These are phyloP conservation scores for Paraconiothyrium sp. DNA, from an alignment of 2,329 filamentous ascomycete genomes.

Conservation along the genomic window DNA sequence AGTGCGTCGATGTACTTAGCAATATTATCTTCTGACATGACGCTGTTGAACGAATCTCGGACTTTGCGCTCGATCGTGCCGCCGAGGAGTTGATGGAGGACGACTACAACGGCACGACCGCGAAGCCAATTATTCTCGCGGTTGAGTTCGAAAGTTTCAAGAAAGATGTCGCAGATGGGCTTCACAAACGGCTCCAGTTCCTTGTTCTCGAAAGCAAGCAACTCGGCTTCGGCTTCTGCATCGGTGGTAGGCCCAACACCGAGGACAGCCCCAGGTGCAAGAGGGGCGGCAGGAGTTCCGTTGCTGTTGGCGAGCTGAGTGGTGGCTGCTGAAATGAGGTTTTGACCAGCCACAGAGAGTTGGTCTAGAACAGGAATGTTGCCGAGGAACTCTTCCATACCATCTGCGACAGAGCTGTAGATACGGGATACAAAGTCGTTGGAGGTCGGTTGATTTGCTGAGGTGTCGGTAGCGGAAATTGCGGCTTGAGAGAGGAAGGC, in stretches of 20 bases:
- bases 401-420: conserved; percentile 96
- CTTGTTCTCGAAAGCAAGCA: conserved; percentile 84
- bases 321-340: conserved; percentile 79
- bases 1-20: conserved; percentile 77
- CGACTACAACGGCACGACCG: conserved; percentile 92
- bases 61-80: conserved; percentile 97
- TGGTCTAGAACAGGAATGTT: conserved; percentile 97
- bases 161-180: conserved; percentile 96
- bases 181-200: conserved; percentile 96
- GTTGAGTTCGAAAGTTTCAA: conserved; percentile 94
- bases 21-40: conserved; percentile 81
- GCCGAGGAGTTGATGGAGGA: conserved; percentile 92
- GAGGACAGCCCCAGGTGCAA: conserved; percentile 40
- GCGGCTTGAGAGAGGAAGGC: conserved; percentile 90
- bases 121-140: conserved; percentile 97
- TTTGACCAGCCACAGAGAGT: conserved; percentile 90
- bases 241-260: conserved; percentile 61
- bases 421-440: conserved; percentile 89
- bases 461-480: conserved; percentile 73
- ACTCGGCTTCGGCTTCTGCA: conserved; percentile 88
- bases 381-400: conserved; percentile 96
- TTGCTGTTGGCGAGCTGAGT: conserved; percentile 57
- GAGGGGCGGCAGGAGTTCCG: conserved; percentile 26
- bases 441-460: conserved; percentile 69
- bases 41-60: conserved; percentile 78